Percentiles rank a stretch among this genome's conserved stretches.
These are phyloP conservation scores for Penicillium freii DNA, from an alignment of 2,329 filamentous ascomycete genomes.

Conservation along the genomic window DNA sequence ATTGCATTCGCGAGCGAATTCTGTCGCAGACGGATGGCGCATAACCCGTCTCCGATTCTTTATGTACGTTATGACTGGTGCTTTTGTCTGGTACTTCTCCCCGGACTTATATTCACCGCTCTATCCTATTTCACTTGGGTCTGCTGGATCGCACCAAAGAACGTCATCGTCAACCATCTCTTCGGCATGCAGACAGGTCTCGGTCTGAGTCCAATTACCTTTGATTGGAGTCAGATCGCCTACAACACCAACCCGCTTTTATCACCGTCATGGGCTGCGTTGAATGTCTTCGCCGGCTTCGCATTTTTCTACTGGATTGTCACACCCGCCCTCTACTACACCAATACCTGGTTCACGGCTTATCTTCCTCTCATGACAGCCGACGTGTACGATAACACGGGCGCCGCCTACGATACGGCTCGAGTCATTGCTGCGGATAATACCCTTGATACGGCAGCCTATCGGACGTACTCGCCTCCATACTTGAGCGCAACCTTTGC, in stretches of 20 bases:
- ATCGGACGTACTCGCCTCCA: constrained; percentile 62
- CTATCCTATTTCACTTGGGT: constrained; percentile 51
- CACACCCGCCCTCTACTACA: constrained; percentile 34
- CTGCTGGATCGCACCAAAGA: constrained; percentile 51
- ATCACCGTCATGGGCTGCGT: constrained; percentile 38
- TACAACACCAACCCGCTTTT: constrained; percentile 38
- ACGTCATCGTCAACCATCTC: constrained; percentile 48
- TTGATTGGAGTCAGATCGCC: constrained; percentile 36
- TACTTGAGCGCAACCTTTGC: constrained; percentile 60
- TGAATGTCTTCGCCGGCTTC: constrained; percentile 42
- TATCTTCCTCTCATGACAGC: constrained; percentile 31
- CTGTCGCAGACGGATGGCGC: constrained; percentile 39
- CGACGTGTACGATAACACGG: constrained; percentile 43
- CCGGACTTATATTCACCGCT: constrained; percentile 50
- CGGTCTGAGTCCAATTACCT: constrained; percentile 32
- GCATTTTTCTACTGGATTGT: constrained; percentile 38
- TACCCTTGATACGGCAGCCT: constrained; percentile 58
- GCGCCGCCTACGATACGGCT: constrained; percentile 56
- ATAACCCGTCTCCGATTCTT: constrained; percentile 42
- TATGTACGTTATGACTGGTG: constrained; percentile 30
- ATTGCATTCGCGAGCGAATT: constrained; percentile 40
- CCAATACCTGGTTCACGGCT: constrained; percentile 30
- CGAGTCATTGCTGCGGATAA: constrained; percentile 54
- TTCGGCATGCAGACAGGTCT: constrained; percentile 42
- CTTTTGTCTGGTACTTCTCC: constrained; percentile 51